These are phyloP conservation scores for Neoboletus subvelutipes DNA, from an alignment of 768 basidiomycete genomes.

Conservation along the genomic window DNA sequence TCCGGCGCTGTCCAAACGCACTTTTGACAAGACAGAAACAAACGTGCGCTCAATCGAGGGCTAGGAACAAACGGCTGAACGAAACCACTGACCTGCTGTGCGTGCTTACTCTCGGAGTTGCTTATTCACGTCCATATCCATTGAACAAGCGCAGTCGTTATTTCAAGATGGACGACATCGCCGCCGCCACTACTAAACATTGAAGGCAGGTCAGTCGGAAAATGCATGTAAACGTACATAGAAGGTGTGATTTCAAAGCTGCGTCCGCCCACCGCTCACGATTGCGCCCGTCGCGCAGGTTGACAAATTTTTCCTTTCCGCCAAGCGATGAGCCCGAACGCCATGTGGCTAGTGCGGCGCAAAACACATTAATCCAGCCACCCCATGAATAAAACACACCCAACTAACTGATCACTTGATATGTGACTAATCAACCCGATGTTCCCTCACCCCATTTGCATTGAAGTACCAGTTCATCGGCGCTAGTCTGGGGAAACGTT, in stretches of 20 bases:
- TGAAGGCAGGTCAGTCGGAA: constrained; percentile 1
- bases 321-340: constrained; percentile 79
- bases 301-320: constrained; percentile 69
- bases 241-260: background rate
- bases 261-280: constrained; percentile 36
- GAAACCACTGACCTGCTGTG: constrained; percentile 1
- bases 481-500: constrained; percentile 26
- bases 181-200: constrained; percentile 41
- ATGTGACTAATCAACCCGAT: constrained; percentile 79
- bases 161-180: constrained; percentile 52
- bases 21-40: constrained; percentile 67
- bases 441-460: constrained; percentile 54
- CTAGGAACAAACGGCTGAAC: constrained; percentile 29
- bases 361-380: background rate
- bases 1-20: constrained; percentile 32
- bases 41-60: constrained; percentile 68
- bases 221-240: background rate
- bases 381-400: constrained; percentile 37
- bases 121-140: constrained; percentile 59
- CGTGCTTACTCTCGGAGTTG: background rate
- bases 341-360: constrained; percentile 17
- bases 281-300: constrained; percentile 51
- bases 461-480: constrained; percentile 45
- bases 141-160: constrained; percentile 58
- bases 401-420: constrained; percentile 54